Percentiles rank a stretch among this genome's conserved stretches.
Evolutionary conservation across 2,329 filamentous ascomycete species (phyloP).

Genomic region (Colletotrichum brevisporum): DNA sequence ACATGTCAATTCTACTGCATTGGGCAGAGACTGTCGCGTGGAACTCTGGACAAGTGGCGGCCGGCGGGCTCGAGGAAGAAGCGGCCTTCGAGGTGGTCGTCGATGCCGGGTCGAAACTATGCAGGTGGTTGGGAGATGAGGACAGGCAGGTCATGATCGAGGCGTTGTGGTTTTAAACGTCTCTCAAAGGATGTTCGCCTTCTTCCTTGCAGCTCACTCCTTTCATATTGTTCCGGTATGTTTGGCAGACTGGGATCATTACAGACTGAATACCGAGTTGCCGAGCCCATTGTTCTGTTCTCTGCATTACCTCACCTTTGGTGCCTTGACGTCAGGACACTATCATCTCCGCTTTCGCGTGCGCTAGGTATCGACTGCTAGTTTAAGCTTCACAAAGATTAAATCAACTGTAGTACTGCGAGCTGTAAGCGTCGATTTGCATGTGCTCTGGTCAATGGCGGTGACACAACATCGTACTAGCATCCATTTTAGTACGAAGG

Average conservation of each 20-base stretch:
- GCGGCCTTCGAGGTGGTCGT: conserved; percentile 24
- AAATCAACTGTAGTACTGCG: background rate
- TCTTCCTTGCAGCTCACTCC: no score
- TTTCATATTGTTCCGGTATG: no score
- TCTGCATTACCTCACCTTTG: background rate
- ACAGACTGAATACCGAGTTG: no score
- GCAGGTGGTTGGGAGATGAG: conserved; percentile 44
- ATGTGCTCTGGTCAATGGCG: background rate
- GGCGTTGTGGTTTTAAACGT: background rate
- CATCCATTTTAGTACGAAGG: no score
- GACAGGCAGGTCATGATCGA: background rate
- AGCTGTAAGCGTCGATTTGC: background rate
- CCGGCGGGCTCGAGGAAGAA: background rate
- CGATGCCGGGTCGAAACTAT: conserved; percentile 45
- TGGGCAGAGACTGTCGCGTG: conserved; percentile 49
- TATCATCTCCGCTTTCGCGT: no score
- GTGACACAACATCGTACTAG: background rate
- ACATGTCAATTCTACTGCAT: conserved; percentile 47
- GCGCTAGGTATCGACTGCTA: background rate
- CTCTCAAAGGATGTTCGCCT: background rate
- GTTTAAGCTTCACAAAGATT: background rate
- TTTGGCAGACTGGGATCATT: no score
- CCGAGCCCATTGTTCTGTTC: background rate
- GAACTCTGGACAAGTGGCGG: background rate
- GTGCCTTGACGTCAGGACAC: background rate